phyloP scores from a whole-genome alignment of 1,139 yeast genomes.

The Blastobotrys illinoisensis region DNA sequence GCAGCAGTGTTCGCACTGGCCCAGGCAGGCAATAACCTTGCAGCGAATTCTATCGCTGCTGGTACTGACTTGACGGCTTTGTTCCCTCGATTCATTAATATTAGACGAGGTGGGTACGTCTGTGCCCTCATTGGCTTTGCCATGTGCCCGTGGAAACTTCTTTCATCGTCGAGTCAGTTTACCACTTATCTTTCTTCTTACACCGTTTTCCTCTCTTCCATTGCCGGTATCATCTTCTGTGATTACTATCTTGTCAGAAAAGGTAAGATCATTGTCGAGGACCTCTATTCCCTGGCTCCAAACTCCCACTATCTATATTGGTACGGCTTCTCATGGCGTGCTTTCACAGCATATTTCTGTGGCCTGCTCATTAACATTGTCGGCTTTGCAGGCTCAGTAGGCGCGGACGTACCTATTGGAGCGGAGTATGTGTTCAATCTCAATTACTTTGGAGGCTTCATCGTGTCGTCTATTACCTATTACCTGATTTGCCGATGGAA shows the following conservation, averaged over 20 bases:
- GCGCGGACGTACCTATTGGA: conserved; percentile 66
- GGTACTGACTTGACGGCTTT: conserved; percentile 89
- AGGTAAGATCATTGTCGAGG: conserved; percentile 61
- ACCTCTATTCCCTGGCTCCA: conserved; percentile 49
- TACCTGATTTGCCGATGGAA: conserved; percentile 44
- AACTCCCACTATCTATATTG: conserved; percentile 54
- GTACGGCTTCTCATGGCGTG: conserved; percentile 74
- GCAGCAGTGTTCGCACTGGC: conserved; percentile 75
- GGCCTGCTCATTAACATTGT: conserved; percentile 72
- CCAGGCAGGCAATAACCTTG: conserved; percentile 85
- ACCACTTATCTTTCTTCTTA: conserved; percentile 82
- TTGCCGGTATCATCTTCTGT: conserved; percentile 75
- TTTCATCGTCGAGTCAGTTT: conserved; percentile 67
- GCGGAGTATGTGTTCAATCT: conserved; percentile 68
- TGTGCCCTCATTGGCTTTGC: conserved; percentile 75
- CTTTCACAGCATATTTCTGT: conserved; percentile 31
- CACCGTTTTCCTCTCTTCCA: conserved; percentile 78
- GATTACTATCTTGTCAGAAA: conserved; percentile 71
- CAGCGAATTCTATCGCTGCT: conserved; percentile 84
- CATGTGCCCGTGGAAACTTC: conserved; percentile 85
- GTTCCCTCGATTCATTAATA: conserved; percentile 71
- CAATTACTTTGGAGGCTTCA: conserved; percentile 71
- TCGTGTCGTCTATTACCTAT: conserved; percentile 49
- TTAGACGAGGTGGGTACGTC: conserved; percentile 74
- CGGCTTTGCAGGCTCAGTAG: conserved; percentile 82